Percentiles rank a stretch among this genome's conserved stretches.
phyloP scores from a whole-genome alignment of 2,329 filamentous ascomycete species.

The Hortaea sp. region DNA sequence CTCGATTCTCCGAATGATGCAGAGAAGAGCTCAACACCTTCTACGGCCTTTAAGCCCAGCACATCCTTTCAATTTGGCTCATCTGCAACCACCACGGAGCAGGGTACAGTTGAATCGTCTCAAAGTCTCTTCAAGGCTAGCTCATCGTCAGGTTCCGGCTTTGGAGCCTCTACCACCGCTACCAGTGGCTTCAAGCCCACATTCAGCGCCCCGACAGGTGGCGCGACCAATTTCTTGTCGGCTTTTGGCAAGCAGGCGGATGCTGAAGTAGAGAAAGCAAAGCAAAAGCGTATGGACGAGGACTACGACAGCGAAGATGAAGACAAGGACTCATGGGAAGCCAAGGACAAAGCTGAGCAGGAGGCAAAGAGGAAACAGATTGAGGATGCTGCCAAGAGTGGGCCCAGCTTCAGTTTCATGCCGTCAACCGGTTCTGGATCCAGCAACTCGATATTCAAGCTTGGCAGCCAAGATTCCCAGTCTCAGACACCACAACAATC shows the following conservation, averaged over 20 bases:
- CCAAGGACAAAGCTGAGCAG: conserved; percentile 36
- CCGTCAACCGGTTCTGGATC: conserved; percentile 15
- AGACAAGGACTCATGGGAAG: conserved; percentile 40
- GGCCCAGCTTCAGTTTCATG: conserved; percentile 14
- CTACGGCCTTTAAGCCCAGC: conserved; percentile 4
- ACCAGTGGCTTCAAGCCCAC: conserved; percentile 5
- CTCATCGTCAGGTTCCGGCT: too few species aligned
- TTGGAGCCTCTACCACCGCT: not conserved
- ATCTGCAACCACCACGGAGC: not conserved
- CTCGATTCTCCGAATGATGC: conserved; percentile 9
- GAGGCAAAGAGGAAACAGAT: conserved; percentile 35
- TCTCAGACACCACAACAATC: conserved; percentile 1
- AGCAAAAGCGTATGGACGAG: conserved; percentile 39
- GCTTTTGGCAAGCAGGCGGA: conserved; percentile 33
- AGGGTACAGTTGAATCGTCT: too few species aligned
- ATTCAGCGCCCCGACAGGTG: conserved; percentile 13
- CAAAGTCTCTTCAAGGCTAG: too few species aligned
- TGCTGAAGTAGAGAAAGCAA: conserved; percentile 33
- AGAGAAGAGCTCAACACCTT: not conserved
- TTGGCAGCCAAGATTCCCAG: conserved; percentile 1
- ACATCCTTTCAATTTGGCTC: conserved; percentile 2
- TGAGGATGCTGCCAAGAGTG: conserved; percentile 27
- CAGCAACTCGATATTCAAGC: conserved; percentile 3
- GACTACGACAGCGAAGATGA: conserved; percentile 45
- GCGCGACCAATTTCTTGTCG: conserved; percentile 29